Evolutionary conservation across 202 grass and related monocot genomes (phyloP), one percentile per base, ranked within the genome.

Genomic region (Eragrostis tef): DNA sequence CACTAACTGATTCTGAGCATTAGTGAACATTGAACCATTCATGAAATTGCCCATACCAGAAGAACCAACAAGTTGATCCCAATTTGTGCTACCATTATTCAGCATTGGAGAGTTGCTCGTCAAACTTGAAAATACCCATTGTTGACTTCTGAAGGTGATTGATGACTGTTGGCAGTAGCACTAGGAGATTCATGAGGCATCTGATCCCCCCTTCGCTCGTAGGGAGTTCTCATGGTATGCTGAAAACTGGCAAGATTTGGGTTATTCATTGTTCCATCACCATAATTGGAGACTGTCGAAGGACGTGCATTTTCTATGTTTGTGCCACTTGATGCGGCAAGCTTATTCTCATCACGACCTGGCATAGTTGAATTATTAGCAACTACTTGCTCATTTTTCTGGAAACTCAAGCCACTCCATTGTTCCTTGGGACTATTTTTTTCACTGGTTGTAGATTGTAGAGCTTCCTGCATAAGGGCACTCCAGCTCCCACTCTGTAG

Each of bases 401-500:
- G 93, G 66, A 86, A 84, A 84, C 78, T 86, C 77, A 97, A 77
- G 43, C 93, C 97, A 70, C 87, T 90, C 97, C 93, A 94, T 77
- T 92, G 89, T 89, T 96, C 97, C 62, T 94, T 92, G 52, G 85
- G 78, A 80, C 76, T 92, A 77, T 90, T 91, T 42, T 90, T 91
- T 25, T 96, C 89, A 84, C 93, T 99, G 78, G 80, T 92, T 54
- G 93, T 92, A 79, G 81, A 90, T 83, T 99, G 91, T 53, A 99
- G 67, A 5, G 97, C 93, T 52, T 99, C 97, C 85, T 99, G 97
- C 97, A 99, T 97, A 80, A 99, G 93, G 45, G 97, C 97, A 76
- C 97, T 99, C 97, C 97, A 99, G 63, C 97, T 99, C 67, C 97
- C 97, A 79, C 93, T 93, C 69, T 97, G 89, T n/a, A 92, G 63